Evolutionary conservation across 2,329 filamentous ascomycete species (phyloP), one percentile per base, ranked within the genome.

Genomic region (Aspergillus sp.): DNA sequence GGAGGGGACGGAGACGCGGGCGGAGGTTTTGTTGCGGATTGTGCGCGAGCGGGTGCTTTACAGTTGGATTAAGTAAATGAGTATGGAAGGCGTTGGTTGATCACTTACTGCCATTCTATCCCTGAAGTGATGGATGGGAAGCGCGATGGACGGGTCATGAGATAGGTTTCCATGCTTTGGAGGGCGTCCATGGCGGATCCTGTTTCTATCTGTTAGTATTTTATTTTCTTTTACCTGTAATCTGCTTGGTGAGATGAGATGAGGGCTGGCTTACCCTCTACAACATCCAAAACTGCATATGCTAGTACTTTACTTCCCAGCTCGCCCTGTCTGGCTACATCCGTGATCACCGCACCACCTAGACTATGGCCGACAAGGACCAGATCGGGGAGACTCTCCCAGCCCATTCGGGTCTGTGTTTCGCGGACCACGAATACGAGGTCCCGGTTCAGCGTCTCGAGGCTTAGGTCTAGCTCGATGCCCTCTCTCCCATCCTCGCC

Each of bases 111-210:
- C 95, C 95, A 99, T 70, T 96, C 91, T 66, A 99, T 92, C 6
- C 89, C 94, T 3, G 90, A 86, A 64, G 90, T 83, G 17, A 96
- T 68, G 11, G 87, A 89, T n/a, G 86, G 81, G 70, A 99, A 99
- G 2, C 88, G 86, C 8, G 82, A 81, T 0, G 95, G 95, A 21
- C 95, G 85, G 4, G 89, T 92, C 1, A 90, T 88, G 19, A 99
- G 84, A 75, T 97, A 97, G 3, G 88, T 90, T 66, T 95, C 90
- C 95, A 99, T 99, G 75, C 90, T 93, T 75, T 92, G 88, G 56
- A 99, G 82, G 2, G 95, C 94, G 74, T 98, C 95, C 76, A 99
- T 94, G 36, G 95, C 95, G 0, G 91, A 96, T 10, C 95, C 85
- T 80, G 47, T 6, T 32, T 23, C 41, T 25, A 17, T 2, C 38